Percentiles rank a stretch among this genome's conserved stretches.
These are phyloP conservation scores for Picochlorum sp. DNA, from an alignment of 139 green algal genomes.

Conservation along the genomic window DNA sequence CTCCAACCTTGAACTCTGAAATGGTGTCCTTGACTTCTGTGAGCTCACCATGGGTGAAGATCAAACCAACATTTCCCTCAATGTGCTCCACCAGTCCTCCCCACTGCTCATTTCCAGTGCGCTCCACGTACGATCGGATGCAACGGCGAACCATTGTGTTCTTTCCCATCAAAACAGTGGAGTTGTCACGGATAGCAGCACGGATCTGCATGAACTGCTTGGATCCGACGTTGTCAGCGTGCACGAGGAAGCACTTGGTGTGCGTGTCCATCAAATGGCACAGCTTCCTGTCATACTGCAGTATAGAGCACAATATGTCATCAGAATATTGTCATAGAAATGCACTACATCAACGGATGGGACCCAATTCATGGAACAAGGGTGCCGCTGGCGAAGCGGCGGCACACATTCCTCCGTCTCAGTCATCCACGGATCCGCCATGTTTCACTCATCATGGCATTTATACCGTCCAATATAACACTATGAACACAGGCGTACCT, in stretches of 20 bases:
- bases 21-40: constrained; percentile 69
- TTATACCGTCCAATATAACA: neutral
- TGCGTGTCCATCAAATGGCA: constrained; percentile 70
- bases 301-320: neutral
- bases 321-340: neutral
- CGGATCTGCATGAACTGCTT: constrained; percentile 98
- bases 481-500: constrained; percentile 31
- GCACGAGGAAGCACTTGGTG: constrained; percentile 84
- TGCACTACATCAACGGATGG: too few relatives aligned
- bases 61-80: constrained; percentile 94
- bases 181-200: constrained; percentile 75
- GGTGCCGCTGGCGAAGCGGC: too few relatives aligned
- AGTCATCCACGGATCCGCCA: too few relatives aligned
- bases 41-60: constrained; percentile 90
- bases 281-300: constrained; percentile 80
- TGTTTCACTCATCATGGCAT: too few relatives aligned
- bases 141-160: constrained; percentile 98
- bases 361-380: too few relatives aligned
- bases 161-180: constrained; percentile 97
- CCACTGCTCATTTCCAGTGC: constrained; percentile 83
- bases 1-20: constrained; percentile 83
- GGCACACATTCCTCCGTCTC: too few relatives aligned
- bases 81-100: constrained; percentile 72
- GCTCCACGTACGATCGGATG: constrained; percentile 89
- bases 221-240: constrained; percentile 98